Percentiles rank a stretch among this genome's conserved stretches.
Evolutionary conservation across 805 yeast species (phyloP).

Genomic region (Hyphopichia homilentoma): DNA sequence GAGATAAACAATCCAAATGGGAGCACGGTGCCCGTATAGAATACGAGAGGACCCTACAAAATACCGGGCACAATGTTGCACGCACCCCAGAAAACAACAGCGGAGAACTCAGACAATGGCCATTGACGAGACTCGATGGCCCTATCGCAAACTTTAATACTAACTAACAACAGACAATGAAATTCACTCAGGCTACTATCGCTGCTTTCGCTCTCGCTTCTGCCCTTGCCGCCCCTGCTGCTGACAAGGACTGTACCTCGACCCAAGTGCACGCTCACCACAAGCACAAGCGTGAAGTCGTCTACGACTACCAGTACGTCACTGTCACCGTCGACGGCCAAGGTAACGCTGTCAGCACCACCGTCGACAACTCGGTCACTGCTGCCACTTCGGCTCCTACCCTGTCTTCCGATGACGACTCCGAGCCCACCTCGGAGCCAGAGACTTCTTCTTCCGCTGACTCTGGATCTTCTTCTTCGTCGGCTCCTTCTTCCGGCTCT

Average conservation of each 20-base stretch:
- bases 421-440: conserved; percentile 10
- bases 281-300: conserved; percentile 58
- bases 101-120: too few relatives aligned
- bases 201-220: conserved; percentile 19
- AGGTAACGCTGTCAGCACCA: conserved; percentile 31
- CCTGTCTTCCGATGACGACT: conserved; percentile 15
- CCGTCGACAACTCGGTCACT: conserved; percentile 16
- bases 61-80: too few relatives aligned
- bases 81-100: too few relatives aligned
- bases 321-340: conserved; percentile 42
- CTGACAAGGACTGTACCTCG: conserved; percentile 34
- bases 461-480: conserved; percentile 3
- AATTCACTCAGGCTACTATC: conserved; percentile 14
- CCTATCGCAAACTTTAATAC: too few relatives aligned
- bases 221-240: conserved; percentile 26
- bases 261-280: conserved; percentile 55
- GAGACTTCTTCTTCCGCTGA: conserved; percentile 5
- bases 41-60: too few relatives aligned
- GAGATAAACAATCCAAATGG: too few relatives aligned
- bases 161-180: too few relatives aligned
- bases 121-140: too few relatives aligned
- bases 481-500: conserved; percentile 8
- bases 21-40: too few relatives aligned
- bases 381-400: conserved; percentile 10
- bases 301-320: conserved; percentile 38